Evolutionary conservation across 768 basidiomycete species (phyloP).

Genomic region (Symmetrospora coprosmae): DNA sequence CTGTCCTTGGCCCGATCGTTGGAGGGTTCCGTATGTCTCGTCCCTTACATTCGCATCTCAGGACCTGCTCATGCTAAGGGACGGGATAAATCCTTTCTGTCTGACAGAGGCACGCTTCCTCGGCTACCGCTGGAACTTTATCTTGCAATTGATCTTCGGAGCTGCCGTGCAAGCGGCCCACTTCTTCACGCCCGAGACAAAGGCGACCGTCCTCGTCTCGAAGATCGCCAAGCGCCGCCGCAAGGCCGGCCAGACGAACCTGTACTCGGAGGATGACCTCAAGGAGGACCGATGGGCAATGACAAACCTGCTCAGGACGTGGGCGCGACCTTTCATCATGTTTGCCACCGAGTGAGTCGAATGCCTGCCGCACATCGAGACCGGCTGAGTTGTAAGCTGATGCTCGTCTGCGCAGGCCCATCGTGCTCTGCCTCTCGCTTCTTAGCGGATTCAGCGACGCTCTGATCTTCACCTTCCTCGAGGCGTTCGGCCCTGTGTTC

Average conservation of each 20-base stretch:
- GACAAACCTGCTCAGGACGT: neutral
- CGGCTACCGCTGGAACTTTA: conserved; percentile 20
- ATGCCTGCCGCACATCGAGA: neutral
- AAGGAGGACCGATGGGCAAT: conserved; percentile 26
- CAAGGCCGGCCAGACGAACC: conserved; percentile 29
- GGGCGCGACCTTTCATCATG: conserved; percentile 30
- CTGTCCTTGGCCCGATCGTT: conserved; percentile 55
- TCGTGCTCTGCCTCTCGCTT: conserved; percentile 35
- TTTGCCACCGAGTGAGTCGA: conserved; percentile 29
- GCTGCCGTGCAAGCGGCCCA: conserved; percentile 33
- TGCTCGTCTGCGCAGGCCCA: too few species aligned
- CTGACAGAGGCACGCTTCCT: conserved; percentile 27
- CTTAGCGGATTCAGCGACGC: conserved; percentile 35
- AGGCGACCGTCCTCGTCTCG: conserved; percentile 31
- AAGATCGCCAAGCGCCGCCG: conserved; percentile 30
- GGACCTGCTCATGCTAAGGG: too few species aligned
- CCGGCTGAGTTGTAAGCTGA: neutral
- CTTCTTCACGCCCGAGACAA: conserved; percentile 34
- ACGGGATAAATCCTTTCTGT: too few species aligned
- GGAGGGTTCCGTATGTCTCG: conserved; percentile 48
- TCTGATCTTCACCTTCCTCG: conserved; percentile 36
- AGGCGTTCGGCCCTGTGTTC: conserved; percentile 33
- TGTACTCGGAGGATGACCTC: conserved; percentile 34
- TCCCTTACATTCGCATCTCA: neutral
- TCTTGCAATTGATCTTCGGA: conserved; percentile 33